Conservation (phyloP, 2,329 filamentous ascomycete genomes). For the Dothidotthia symphoricarpi region DNA sequence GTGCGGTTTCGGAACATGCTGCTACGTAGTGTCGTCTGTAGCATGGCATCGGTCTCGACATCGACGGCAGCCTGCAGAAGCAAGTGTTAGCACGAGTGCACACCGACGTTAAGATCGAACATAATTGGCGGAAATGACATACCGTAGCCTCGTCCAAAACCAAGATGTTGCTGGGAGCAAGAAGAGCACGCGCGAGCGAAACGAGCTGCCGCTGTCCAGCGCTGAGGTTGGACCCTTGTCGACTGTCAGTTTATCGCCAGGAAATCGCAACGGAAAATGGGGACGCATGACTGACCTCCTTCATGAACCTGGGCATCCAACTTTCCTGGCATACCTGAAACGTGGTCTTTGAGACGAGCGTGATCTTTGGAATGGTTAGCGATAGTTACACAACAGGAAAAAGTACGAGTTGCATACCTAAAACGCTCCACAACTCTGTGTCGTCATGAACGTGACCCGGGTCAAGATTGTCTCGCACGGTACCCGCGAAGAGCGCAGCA, state of each 20-base stretch:
- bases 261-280: not conserved
- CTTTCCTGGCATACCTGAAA: constrained; percentile 80
- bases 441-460: constrained; percentile 94
- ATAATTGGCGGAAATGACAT: constrained; percentile 36
- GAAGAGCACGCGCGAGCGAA: constrained; percentile 85
- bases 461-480: constrained; percentile 90
- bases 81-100: constrained; percentile 1
- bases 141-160: constrained; percentile 96
- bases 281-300: constrained; percentile 67
- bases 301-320: constrained; percentile 89
- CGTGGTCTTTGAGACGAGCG: constrained; percentile 87
- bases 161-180: constrained; percentile 94
- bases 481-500: constrained; percentile 91
- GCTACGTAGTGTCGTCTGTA: constrained; percentile 63
- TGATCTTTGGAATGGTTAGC: constrained; percentile 62
- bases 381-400: constrained; percentile 1
- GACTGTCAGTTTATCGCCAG: not conserved
- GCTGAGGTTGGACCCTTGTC: constrained; percentile 85
- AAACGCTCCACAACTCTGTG: constrained; percentile 92
- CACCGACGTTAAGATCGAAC: no score
- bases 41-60: constrained; percentile 64
- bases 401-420: constrained; percentile 61
- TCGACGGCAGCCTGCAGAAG: constrained; percentile 61
- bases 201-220: constrained; percentile 93
- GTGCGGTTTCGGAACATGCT: constrained; percentile 82